Base-by-base conservation (phyloP, 192 early-diverging fungal genomes). In the Spizellomyces punctatus region DNA sequence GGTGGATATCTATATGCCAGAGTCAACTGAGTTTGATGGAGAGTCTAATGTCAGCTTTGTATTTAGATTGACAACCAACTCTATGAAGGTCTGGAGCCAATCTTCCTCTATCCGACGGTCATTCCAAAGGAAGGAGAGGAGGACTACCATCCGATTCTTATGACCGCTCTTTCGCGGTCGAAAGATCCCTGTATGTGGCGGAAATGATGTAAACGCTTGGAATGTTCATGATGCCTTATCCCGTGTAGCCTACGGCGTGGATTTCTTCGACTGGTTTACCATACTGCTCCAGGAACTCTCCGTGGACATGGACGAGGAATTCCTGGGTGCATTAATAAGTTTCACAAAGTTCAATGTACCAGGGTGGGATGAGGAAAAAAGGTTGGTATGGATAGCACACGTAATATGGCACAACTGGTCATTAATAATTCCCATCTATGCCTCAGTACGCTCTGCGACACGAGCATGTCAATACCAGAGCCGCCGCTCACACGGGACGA, bases 191-290 rank as follows among this genome's bases (percentile, higher is more conserved):
- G 89, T 87, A 75, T 76, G 82, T 66, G 8, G 76, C 27, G 46
- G 43, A 45, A 52, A 48, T 56, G 43, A 75, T 50, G n/a, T 49
- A 36, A 12, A 12, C 3, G 8, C 21, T 64, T 16, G 45, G 9
- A 46, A 14, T 8, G n/a, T 43, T n/a, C 67, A 41, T 64, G 44
- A 46, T 64, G n/a, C 5, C 66, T 21, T 71, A 36, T 36, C 27
- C 27, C 27, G 27, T 36, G 27, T 36, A 90, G 89, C 95, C 8
- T 96, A 95, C 66, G 98, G 98, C 50, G 93, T 99, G 14, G 88
- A 94, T 45, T 99, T 96, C 83, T 89, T 94, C 76, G 92, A 98
- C 67, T 96, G 94, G 78, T 96, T 95, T 59, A 94, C 93, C 2
- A 88, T 95, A 6, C 71, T 98, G 8, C 68, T 95, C 7, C 98